phyloP scores from a whole-genome alignment of 805 yeast species.

The Candida caryicola region DNA sequence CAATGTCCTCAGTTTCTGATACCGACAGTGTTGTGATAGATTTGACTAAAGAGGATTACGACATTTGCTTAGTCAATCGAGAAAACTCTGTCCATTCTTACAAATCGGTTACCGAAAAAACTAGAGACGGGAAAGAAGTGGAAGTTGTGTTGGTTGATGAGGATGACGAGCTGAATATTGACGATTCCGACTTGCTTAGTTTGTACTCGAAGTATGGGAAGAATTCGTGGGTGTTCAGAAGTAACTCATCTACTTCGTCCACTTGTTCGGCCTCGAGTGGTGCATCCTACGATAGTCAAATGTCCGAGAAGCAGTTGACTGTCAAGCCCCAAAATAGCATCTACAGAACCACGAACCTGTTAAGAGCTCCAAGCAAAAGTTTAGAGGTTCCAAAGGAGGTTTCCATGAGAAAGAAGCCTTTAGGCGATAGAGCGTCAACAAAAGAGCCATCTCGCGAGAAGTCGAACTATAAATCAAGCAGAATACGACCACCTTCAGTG shows the following conservation, averaged over 20 bases:
- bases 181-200: slow-evolving; percentile 34
- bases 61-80: slow-evolving; percentile 36
- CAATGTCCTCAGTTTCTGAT: slow-evolving; percentile 29
- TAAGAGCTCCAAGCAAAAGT: slow-evolving; percentile 1
- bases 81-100: slow-evolving; percentile 35
- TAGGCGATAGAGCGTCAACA: not conserved
- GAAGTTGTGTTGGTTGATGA: slow-evolving; percentile 45
- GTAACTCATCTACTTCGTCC: slow-evolving; percentile 21
- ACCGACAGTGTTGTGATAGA: slow-evolving; percentile 40
- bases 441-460: slow-evolving; percentile 12
- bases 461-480: slow-evolving; percentile 18
- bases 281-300: slow-evolving; percentile 19
- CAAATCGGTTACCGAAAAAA: slow-evolving; percentile 37
- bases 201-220: slow-evolving; percentile 40
- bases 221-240: slow-evolving; percentile 23
- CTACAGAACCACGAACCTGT: slow-evolving; percentile 2
- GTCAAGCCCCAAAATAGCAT: slow-evolving; percentile 5
- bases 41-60: slow-evolving; percentile 39
- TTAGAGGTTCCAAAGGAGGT: not conserved
- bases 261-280: slow-evolving; percentile 14
- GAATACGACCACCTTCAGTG: slow-evolving; percentile 20
- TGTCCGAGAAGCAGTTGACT: slow-evolving; percentile 19
- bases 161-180: slow-evolving; percentile 19
- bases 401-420: not conserved
- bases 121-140: slow-evolving; percentile 35